Evolutionary conservation across 495 filamentous ascomycete species (phyloP), one percentile per base, ranked within the genome.

Genomic region (Aspergillus olivimuriae): DNA sequence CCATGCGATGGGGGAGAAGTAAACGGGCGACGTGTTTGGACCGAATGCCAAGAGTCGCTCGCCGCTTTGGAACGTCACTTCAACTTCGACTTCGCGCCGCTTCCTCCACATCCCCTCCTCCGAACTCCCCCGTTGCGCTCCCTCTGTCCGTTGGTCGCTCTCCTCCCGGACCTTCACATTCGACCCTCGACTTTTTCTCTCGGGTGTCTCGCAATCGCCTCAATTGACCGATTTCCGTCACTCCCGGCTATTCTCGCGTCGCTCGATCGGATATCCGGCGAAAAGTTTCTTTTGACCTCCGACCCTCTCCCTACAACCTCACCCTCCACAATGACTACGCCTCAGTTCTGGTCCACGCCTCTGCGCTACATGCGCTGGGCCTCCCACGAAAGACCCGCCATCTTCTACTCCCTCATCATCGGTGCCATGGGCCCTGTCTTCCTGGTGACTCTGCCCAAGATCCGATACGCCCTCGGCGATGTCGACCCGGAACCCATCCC

Each of bases 341-440:
- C 91, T 48, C 75, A 74, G 52, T 95, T 98, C 82, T 96, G 81
- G 78, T 72, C 76, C 30, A 69, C 74, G 35, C 92, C 92, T 37
- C 52, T 94, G 54, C 78, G 80, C 40, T 97, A 94, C 80, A 56
- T 85, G 36, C 84, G 82, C 64, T 98, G 89, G 84, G 79, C 89
- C 7, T 77, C 87, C 3, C 83, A 87, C 64, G 81, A 89, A 61
- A 82, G 82, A 58, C 92, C 94, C 20, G 89, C 89, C 30, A 80
- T 85, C 64, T 94, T 95, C 78, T 96, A 76, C 70, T 84, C 87
- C 45, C 67, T 84, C 44, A 47, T 85, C 44, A 70, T 97, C 41
- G 92, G 84, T 44, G 58, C 60, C 41, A 51, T 78, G 16, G 89
- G 90, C 2, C 92, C 91, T 22, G 63, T 86, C 36, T 63, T 75